Conservation (phyloP, 2,329 filamentous ascomycete genomes). For the Penicillium sp. region DNA sequence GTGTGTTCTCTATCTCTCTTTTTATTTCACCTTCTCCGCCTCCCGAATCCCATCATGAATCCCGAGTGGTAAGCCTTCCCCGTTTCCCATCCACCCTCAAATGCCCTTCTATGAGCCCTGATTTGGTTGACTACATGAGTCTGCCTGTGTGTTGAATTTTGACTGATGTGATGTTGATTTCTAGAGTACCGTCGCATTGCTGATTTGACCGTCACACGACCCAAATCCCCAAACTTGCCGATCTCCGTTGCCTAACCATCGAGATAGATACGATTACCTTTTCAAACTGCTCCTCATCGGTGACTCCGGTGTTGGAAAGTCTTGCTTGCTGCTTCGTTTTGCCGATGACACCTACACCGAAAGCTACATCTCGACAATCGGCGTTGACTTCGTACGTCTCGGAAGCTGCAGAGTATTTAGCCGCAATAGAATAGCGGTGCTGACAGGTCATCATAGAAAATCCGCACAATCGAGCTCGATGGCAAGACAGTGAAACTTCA, state of each 20-base stretch:
- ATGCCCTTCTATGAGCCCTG: constrained; percentile 2
- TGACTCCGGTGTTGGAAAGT: constrained; percentile 99
- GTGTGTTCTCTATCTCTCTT: background rate
- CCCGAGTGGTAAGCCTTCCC: constrained; percentile 46
- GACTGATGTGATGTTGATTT: constrained; percentile 12
- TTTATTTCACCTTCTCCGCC: constrained; percentile 8
- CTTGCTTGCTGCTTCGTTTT: constrained; percentile 94
- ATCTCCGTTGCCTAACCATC: constrained; percentile 26
- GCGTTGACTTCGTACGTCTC: constrained; percentile 89
- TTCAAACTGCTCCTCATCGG: constrained; percentile 99
- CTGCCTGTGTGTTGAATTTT: background rate
- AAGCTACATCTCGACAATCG: constrained; percentile 99
- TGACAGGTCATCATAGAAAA: constrained; percentile 67
- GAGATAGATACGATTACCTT: constrained; percentile 95
- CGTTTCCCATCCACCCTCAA: background rate
- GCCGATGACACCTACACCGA: constrained; percentile 99
- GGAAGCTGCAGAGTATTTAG: constrained; percentile 6
- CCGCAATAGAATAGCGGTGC: constrained; percentile 10
- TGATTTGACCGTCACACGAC: background rate
- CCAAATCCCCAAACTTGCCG: constrained; percentile 9
- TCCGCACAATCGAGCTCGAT: constrained; percentile 98
- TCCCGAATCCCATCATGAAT: constrained; percentile 42
- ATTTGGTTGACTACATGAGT: background rate
- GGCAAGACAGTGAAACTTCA: constrained; percentile 99
- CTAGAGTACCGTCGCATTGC: constrained; percentile 23